A percentile compares a stretch with the other conserved stretches of the same genome.
These are phyloP conservation scores for Mucuna pruriens DNA, from an alignment of 306 rosid genomes.

Conservation along the genomic window DNA sequence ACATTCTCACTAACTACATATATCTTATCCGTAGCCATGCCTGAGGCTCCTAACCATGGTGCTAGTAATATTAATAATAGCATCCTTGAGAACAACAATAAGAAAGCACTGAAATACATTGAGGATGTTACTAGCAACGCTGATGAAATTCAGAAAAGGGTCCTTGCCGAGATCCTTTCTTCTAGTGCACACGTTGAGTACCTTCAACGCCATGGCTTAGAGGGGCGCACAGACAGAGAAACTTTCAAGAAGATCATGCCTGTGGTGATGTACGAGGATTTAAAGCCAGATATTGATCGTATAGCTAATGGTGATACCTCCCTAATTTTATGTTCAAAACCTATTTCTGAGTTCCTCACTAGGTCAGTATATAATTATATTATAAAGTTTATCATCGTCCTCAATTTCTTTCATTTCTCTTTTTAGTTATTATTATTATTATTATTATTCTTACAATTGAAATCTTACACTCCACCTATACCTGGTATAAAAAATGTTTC, in stretches of 20 bases:
- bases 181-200: constrained; percentile 59
- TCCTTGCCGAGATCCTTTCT: constrained; percentile 60
- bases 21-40: constrained; percentile 33
- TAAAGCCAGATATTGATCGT: constrained; percentile 65
- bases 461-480: not conserved
- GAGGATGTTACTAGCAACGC: constrained; percentile 65
- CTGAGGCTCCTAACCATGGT: constrained; percentile 44
- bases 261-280: constrained; percentile 59
- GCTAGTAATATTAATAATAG: not conserved
- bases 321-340: constrained; percentile 60
- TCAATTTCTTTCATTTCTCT: not conserved
- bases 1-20: not conserved
- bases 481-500: not conserved
- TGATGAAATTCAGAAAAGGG: constrained; percentile 50
- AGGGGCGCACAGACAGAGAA: constrained; percentile 43
- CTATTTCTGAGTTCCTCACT: constrained; percentile 70
- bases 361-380: constrained; percentile 47
- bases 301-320: constrained; percentile 64
- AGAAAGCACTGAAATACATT: constrained; percentile 45
- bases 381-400: not conserved
- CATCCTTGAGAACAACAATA: constrained; percentile 14
- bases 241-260: constrained; percentile 62
- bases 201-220: constrained; percentile 53
- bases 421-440: not conserved
- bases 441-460: not conserved